Evolutionary conservation across 78 protist species (phyloP).

Genomic region (Anaeramoeba flamelloides): DNA sequence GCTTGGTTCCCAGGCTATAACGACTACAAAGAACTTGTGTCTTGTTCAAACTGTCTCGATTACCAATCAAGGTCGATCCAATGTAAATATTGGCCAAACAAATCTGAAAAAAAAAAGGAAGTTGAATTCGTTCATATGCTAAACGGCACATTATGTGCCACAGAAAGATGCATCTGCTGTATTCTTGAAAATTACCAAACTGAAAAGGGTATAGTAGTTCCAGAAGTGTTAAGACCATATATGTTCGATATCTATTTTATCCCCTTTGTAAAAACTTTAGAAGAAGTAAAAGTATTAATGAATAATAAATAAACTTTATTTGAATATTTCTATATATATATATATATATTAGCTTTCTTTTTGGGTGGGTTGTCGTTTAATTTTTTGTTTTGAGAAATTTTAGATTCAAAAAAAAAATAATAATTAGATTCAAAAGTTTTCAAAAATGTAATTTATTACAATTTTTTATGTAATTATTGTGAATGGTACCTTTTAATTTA

Average conservation of each 20-base stretch:
- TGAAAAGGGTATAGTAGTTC: conserved; percentile 35
- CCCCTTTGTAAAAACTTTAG: conserved; percentile 16
- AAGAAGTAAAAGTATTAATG: too few relatives aligned
- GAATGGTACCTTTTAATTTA: too few relatives aligned
- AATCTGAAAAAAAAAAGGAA: conserved; percentile 26
- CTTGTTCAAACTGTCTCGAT: conserved; percentile 99
- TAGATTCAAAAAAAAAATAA: too few relatives aligned
- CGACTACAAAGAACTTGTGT: conserved; percentile 90
- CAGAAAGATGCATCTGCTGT: conserved; percentile 88
- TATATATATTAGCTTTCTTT: too few relatives aligned
- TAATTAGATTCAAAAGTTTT: too few relatives aligned
- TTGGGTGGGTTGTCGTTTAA: too few relatives aligned
- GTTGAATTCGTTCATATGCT: conserved; percentile 93
- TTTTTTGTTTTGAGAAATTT: too few relatives aligned
- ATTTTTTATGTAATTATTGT: too few relatives aligned
- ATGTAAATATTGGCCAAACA: conserved; percentile 6
- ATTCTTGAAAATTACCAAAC: conserved; percentile 93
- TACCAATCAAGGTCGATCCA: conserved; percentile 27
- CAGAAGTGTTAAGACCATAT: conserved; percentile 13
- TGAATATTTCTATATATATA: too few relatives aligned
- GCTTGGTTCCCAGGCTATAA: conserved; percentile 94
- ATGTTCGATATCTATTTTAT: conserved; percentile 2
- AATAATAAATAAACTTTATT: too few relatives aligned
- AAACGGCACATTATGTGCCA: conserved; percentile 93
- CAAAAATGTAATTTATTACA: too few relatives aligned